Conservation (phyloP, 352 stramenopile genomes). For the Globisporangium cystogenes region DNA sequence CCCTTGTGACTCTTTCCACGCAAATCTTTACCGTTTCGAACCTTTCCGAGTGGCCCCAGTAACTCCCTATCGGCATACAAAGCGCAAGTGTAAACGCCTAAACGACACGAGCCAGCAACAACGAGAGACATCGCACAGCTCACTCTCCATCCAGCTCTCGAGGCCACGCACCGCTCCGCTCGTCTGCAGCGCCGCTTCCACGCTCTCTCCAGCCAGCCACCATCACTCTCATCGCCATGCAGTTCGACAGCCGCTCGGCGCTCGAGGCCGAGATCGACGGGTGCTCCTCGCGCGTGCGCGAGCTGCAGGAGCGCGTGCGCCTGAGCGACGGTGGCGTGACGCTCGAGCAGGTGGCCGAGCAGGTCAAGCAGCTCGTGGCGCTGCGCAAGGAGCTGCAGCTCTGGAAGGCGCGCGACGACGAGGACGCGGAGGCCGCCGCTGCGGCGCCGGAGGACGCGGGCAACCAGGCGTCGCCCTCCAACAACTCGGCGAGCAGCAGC, state of each 20-base stretch:
- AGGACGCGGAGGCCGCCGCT: conserved; percentile 13
- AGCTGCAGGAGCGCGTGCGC: conserved; percentile 43
- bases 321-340: conserved; percentile 34
- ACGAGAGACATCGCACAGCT: too few relatives aligned
- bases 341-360: conserved; percentile 41
- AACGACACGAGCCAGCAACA: too few relatives aligned
- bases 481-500: conserved; percentile 11
- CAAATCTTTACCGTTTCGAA: too few relatives aligned
- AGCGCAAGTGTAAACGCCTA: too few relatives aligned
- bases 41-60: too few relatives aligned
- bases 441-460: conserved; percentile 10
- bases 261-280: conserved; percentile 55
- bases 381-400: conserved; percentile 68
- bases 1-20: too few relatives aligned
- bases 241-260: conserved; percentile 32
- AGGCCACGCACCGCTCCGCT: too few relatives aligned
- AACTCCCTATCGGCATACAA: too few relatives aligned
- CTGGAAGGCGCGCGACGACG: conserved; percentile 28
- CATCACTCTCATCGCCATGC: conserved; percentile 26
- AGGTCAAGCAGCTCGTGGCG: conserved; percentile 53
- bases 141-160: too few relatives aligned
- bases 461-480: conserved; percentile 20
- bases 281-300: conserved; percentile 42
- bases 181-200: too few relatives aligned
- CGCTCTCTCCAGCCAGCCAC: too few relatives aligned